These are phyloP conservation scores for Zalaria sp. DNA, from an alignment of 2,329 filamentous ascomycete species.

Conservation along the genomic window DNA sequence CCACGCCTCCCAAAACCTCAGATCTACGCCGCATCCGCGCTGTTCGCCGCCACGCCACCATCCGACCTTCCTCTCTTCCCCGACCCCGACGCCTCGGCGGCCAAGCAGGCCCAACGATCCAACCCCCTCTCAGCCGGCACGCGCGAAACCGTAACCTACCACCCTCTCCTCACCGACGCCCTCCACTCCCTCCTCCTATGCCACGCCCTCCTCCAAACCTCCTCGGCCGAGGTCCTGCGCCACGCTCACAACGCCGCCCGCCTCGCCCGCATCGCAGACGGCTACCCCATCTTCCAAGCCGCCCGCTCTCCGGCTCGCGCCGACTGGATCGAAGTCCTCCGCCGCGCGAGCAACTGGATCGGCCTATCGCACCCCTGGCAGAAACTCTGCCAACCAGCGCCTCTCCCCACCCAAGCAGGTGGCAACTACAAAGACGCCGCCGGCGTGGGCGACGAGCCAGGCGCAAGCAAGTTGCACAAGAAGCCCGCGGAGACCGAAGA, in stretches of 20 bases:
- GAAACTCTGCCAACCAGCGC: slow-evolving; percentile 43
- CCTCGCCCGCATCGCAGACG: slow-evolving; percentile 58
- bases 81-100: slow-evolving; percentile 18
- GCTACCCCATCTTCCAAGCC: slow-evolving; percentile 67
- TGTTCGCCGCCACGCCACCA: slow-evolving; percentile 59
- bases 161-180: slow-evolving; percentile 65
- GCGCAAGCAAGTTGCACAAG: slow-evolving; percentile 1
- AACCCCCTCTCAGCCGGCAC: slow-evolving; percentile 22
- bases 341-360: slow-evolving; percentile 55
- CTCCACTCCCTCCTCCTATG: slow-evolving; percentile 66
- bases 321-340: slow-evolving; percentile 68
- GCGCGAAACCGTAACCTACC: slow-evolving; percentile 60
- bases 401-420: slow-evolving; percentile 22
- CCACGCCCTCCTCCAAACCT: slow-evolving; percentile 68
- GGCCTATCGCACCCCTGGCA: slow-evolving; percentile 55
- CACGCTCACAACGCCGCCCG: slow-evolving; percentile 74
- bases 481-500: slow-evolving; percentile 29
- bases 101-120: slow-evolving; percentile 9
- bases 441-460: slow-evolving; percentile 7
- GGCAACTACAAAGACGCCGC: slow-evolving; percentile 5
- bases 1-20: slow-evolving; percentile 34
- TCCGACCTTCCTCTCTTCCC: slow-evolving; percentile 56
- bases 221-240: slow-evolving; percentile 59
- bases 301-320: slow-evolving; percentile 56
- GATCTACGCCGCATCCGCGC: slow-evolving; percentile 43